Percentiles rank a stretch among this genome's conserved stretches.
Conservation (phyloP, 345 rosid species). For the Iberis pinnata region DNA sequence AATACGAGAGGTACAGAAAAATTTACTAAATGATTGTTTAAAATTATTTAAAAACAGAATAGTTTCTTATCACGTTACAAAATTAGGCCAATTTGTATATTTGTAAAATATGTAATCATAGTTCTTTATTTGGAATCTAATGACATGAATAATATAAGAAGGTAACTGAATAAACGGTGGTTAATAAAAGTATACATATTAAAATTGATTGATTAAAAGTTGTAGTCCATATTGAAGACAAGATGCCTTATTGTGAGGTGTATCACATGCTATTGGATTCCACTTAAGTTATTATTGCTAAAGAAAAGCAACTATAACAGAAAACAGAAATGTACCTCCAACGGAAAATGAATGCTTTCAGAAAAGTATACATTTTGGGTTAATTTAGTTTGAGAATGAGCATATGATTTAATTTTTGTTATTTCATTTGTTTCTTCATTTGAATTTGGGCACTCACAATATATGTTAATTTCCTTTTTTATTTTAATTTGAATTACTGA, state of each 20-base stretch:
- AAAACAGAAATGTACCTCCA: too few relatives aligned
- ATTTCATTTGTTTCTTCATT: too few relatives aligned
- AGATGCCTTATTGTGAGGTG: constrained; percentile 24
- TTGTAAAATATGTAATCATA: neutral
- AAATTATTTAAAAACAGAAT: neutral
- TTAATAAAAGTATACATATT: neutral
- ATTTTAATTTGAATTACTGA: too few relatives aligned
- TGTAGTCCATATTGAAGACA: constrained; percentile 22
- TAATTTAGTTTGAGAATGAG: too few relatives aligned
- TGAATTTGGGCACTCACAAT: too few relatives aligned
- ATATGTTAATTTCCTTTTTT: too few relatives aligned
- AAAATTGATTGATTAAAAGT: too few relatives aligned
- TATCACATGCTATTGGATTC: constrained; percentile 29
- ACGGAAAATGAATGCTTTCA: too few relatives aligned
- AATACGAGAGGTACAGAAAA: constrained; percentile 6
- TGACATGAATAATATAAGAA: constrained; percentile 16
- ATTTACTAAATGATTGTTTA: neutral
- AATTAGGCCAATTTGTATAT: neutral
- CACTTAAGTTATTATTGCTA: constrained; percentile 8
- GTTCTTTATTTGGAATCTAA: constrained; percentile 6
- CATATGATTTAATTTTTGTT: too few relatives aligned
- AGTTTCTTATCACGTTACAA: constrained; percentile 7
- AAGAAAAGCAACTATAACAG: too few relatives aligned
- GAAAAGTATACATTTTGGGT: too few relatives aligned
- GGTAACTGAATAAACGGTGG: constrained; percentile 32